phyloP scores from a whole-genome alignment of 352 stramenopile species.

The Phytophthora agathidicida region DNA sequence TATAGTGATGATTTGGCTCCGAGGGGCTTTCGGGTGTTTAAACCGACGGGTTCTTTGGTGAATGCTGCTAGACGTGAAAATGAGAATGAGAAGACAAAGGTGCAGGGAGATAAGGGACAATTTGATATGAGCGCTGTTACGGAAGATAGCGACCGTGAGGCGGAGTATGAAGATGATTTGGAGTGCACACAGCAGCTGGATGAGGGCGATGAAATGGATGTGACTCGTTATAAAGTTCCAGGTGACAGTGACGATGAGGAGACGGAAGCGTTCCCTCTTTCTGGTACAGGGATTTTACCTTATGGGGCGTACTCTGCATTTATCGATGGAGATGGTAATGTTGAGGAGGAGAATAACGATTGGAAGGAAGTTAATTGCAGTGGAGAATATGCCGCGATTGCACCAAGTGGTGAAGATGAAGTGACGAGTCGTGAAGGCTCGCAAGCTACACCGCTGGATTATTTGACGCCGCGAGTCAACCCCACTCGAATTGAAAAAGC shows the following conservation, averaged over 20 bases:
- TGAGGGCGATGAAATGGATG: conserved; percentile 27
- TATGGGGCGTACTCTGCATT: conserved; percentile 16
- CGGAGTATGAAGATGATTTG: conserved; percentile 31
- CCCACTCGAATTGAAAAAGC: conserved; percentile 3
- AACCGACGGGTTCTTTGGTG: background rate
- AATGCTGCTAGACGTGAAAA: conserved; percentile 2
- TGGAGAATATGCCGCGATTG: background rate
- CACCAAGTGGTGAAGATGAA: conserved; percentile 21
- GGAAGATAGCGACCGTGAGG: conserved; percentile 27
- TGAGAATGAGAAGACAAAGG: background rate
- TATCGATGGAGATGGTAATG: conserved; percentile 9
- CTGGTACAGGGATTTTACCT: conserved; percentile 30
- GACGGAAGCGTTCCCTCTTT: conserved; percentile 24
- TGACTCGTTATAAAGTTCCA: conserved; percentile 11
- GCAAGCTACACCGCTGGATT: conserved; percentile 30
- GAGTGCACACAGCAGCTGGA: conserved; percentile 60
- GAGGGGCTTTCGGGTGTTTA: conserved; percentile 16
- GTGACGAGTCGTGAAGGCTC: conserved; percentile 29
- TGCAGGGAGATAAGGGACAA: conserved; percentile 2
- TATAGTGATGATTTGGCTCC: conserved; percentile 42
- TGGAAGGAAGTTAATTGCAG: background rate
- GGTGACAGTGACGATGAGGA: conserved; percentile 15
- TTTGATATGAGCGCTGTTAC: conserved; percentile 15
- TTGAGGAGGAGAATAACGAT: conserved; percentile 4
- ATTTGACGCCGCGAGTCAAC: conserved; percentile 33